Evolutionary conservation across 805 yeast genomes (phyloP), one percentile per base, ranked within the genome.

Genomic region (Priceomyces carsonii): DNA sequence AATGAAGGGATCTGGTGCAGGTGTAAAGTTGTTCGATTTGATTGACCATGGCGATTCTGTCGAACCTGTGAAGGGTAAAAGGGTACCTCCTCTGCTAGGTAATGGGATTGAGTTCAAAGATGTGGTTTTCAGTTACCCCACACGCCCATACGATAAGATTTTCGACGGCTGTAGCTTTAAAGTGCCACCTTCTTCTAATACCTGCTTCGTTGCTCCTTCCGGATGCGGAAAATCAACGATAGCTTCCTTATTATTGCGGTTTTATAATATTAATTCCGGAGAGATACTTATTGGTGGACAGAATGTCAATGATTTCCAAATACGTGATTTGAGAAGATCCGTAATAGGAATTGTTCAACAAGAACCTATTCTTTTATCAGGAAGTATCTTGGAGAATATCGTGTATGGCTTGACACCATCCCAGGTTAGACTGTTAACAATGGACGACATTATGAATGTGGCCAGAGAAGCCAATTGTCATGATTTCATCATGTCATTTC

Each of bases 141-240:
- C 67, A 1, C 51, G 73, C 18, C 63, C 66, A 5, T 50, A 56
- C 12, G 63, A 64, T 30, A 38, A 44, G 14, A 56, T 69, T 9
- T 69, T 69, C 42, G 47, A 63, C 24, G 69, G 59, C 0, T 63
- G 70, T 41, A 48, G 62, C 1, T 69, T 69, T 39, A 55, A 50
- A 23, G 53, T 69, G 13, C 57, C 61, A 10, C 50, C 62, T 5
- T 53, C 61, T 3, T 57, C 72, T 1, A 59, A 66, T 33, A 65
- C 72, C 3, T 58, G 74, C 52, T 60, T 69, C 40, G 74, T 69
- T 5, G 84, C 83, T 2, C 73, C 82, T 1, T 74, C 80, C 2
- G 84, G 84, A 1, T 73, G 80, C 39, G 84, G 84, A 13, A 78
- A 78, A 50, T 69, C 78, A 5, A 79, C 84, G 2, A 67, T 80